Evolutionary conservation across 2,329 filamentous ascomycete species (phyloP).

Genomic region (Colletotrichum tropicicola): DNA sequence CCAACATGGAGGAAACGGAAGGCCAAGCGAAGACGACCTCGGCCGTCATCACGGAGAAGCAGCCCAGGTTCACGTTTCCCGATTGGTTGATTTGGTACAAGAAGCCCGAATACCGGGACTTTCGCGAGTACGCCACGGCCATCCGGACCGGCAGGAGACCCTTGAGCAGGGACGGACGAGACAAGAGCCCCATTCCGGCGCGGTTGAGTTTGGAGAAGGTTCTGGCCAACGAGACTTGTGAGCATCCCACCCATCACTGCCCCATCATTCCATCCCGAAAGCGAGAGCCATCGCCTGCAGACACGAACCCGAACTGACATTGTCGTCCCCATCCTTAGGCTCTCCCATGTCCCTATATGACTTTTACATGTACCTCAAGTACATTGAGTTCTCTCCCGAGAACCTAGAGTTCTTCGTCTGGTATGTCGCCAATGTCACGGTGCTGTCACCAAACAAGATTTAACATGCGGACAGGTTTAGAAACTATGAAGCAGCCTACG

Average conservation of each 20-base stretch:
- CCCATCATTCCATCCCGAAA: no score
- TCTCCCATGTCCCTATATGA: constrained; percentile 59
- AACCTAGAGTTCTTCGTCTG: constrained; percentile 61
- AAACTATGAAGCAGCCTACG: constrained; percentile 48
- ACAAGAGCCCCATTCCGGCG: constrained; percentile 46
- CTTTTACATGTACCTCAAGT: constrained; percentile 61
- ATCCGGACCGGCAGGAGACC: constrained; percentile 45
- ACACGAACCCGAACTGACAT: not conserved
- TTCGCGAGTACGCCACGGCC: constrained; percentile 52
- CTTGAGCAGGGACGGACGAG: constrained; percentile 45
- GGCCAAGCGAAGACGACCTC: not conserved
- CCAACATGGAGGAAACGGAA: not conserved
- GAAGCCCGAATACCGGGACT: constrained; percentile 58
- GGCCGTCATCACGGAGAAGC: not conserved
- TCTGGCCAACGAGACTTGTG: constrained; percentile 58
- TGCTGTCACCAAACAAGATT: not conserved
- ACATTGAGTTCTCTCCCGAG: constrained; percentile 58
- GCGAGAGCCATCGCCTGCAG: no score
- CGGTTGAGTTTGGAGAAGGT: constrained; percentile 53
- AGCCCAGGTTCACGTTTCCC: constrained; percentile 31
- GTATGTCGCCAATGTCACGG: constrained; percentile 37
- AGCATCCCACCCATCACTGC: not conserved
- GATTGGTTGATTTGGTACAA: constrained; percentile 57
- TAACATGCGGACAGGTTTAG: constrained; percentile 45
- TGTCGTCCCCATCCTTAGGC: constrained; percentile 37